Conservation (phyloP, 2,329 filamentous ascomycete species). For the Trichoderma lentiforme region DNA sequence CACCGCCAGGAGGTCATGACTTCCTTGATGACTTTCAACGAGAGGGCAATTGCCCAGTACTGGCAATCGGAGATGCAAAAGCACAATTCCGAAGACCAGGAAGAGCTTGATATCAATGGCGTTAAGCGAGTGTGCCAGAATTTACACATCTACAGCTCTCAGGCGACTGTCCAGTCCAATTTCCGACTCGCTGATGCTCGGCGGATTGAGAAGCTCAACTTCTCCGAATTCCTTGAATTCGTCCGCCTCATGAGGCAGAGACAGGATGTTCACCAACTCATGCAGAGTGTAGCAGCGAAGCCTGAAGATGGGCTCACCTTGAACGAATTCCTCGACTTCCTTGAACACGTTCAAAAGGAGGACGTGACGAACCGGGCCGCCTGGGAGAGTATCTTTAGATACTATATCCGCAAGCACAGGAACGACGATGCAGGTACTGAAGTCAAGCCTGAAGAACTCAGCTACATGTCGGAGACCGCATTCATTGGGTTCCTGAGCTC, state of each 20-base stretch:
- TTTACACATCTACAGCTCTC: constrained; percentile 86
- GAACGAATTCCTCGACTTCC: constrained; percentile 71
- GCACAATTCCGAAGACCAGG: constrained; percentile 56
- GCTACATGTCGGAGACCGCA: constrained; percentile 69
- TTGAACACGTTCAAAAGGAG: constrained; percentile 71
- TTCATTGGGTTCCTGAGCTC: constrained; percentile 78
- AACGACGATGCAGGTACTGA: constrained; percentile 45
- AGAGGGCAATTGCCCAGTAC: constrained; percentile 76
- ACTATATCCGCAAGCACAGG: constrained; percentile 60
- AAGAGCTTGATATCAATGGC: constrained; percentile 72
- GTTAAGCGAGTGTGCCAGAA: constrained; percentile 83
- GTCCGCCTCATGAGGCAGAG: constrained; percentile 79
- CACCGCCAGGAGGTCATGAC: constrained; percentile 89
- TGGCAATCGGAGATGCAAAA: constrained; percentile 83
- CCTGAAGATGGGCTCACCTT: constrained; percentile 64
- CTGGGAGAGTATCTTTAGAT: constrained; percentile 72
- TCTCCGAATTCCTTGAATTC: constrained; percentile 78
- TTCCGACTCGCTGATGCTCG: constrained; percentile 71
- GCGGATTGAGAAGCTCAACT: constrained; percentile 65
- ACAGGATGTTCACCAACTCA: constrained; percentile 74
- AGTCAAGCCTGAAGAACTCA: constrained; percentile 43
- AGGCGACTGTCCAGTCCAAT: constrained; percentile 66
- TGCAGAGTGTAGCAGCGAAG: constrained; percentile 58
- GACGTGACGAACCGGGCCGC: constrained; percentile 62
- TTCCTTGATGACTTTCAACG: constrained; percentile 79